Evolutionary conservation across 441 rosid species (phyloP).

Genomic region (Brassica hybrid): DNA sequence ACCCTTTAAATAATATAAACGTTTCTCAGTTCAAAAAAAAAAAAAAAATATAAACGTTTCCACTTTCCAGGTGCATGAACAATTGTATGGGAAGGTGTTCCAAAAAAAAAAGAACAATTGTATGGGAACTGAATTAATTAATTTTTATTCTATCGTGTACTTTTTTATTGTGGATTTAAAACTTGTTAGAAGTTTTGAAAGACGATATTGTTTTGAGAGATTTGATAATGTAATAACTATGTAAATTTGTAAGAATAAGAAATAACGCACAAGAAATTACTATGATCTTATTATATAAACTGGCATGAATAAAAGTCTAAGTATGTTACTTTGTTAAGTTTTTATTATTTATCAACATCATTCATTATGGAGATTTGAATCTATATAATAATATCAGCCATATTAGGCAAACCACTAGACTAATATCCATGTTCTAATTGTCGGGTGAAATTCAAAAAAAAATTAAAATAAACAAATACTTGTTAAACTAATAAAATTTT

Average conservation of each 20-base stretch:
- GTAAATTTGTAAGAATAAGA: not conserved
- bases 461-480: no score
- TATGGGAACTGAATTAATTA: not conserved
- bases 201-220: not conserved
- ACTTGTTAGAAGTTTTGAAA: not conserved
- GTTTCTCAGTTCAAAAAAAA: not conserved
- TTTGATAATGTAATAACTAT: not conserved
- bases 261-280: no score
- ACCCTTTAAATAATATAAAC: conserved; percentile 19
- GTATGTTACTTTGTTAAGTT: no score
- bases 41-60: no score
- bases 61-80: conserved; percentile 66
- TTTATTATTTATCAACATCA: no score
- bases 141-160: not conserved
- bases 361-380: not conserved
- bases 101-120: no score
- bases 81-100: conserved; percentile 25
- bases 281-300: no score
- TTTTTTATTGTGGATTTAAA: not conserved
- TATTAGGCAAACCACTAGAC: not conserved
- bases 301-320: no score
- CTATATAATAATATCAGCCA: not conserved
- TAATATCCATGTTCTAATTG: not conserved
- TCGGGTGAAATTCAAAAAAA: not conserved
- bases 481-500: no score